Evolutionary conservation across 345 rosid genomes (phyloP).

Genomic region (Psidium friedrichsthalianum): DNA sequence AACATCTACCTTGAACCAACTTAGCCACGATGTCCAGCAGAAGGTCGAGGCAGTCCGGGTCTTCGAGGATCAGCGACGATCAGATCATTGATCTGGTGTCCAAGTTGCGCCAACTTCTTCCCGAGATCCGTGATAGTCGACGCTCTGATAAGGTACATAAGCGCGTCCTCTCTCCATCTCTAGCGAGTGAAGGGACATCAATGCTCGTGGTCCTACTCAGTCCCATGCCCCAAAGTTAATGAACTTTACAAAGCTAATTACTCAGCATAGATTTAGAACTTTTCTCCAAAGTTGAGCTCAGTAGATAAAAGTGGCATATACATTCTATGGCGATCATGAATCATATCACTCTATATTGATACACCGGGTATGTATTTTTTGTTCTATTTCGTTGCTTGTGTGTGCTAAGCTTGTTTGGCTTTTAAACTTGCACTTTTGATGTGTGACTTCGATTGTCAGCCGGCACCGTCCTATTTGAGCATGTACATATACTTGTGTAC

Average conservation of each 20-base stretch:
- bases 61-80: conserved; percentile 77
- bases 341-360: not conserved
- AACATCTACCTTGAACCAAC: not conserved
- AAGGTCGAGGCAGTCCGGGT: conserved; percentile 72
- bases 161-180: not conserved
- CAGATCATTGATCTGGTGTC: conserved; percentile 86
- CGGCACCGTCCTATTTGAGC: not conserved
- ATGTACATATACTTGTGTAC: not conserved
- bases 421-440: not conserved
- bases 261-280: not conserved
- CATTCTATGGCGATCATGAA: not conserved
- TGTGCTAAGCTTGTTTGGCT: not conserved
- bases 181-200: not conserved
- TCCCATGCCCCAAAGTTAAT: not conserved
- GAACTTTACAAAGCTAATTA: not conserved
- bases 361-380: not conserved
- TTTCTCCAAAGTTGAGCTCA: not conserved
- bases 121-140: conserved; percentile 68
- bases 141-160: conserved; percentile 67
- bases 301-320: not conserved
- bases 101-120: conserved; percentile 76
- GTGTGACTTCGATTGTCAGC: not conserved
- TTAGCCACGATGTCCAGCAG: conserved; percentile 56
- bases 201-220: not conserved
- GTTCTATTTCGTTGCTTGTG: not conserved